Evolutionary conservation across 2,329 filamentous ascomycete genomes (phyloP), one percentile per base, ranked within the genome.

Genomic region (Podosphaera aphanis): DNA sequence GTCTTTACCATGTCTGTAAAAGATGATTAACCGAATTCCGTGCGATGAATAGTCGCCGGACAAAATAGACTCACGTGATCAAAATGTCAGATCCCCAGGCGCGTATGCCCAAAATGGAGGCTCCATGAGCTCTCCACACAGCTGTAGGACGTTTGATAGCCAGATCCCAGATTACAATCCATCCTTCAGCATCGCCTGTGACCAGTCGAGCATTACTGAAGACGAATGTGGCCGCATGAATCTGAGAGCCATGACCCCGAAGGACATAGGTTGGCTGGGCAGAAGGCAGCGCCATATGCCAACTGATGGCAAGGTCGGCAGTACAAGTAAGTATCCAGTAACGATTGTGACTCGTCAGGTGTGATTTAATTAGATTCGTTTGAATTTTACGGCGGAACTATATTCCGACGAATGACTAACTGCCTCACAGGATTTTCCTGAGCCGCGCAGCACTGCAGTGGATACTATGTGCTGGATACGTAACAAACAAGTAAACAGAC

Each of bases 111-210:
- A 95, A 67, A 23, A 95, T 77, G 18, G 83, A 73, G 29, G 73
- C 79, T 39, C 74, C 67, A 60, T 98, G 90, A 1, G 84, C 82
- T 55, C 73, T 78, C 90, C 90, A 98, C 2, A 90, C 83, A 1
- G 79, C 83, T 7, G 75, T 68, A 0, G 88, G 74, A 29, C 90
- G 72, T 66, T 92, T 86, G 44, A 77, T 82, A 21, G 78, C 71
- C 35, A 93, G 65, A 58, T 83, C 79, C 90, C 90, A 98, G 19
- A 85, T 64, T 5, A 93, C 71, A 29, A 93, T 68, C 69, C 80
- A 94, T 48, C 90, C 90, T 37, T 93, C 82, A 7, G 84, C 82
- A 62, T 98, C 90, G 31, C 82, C 88, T 0, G 84, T 90, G 11
- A 83, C 66, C 5, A 98, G 74, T 29, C 83, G 78, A 48, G 73